A percentile compares a stretch with the other conserved stretches of the same genome.
phyloP scores from a whole-genome alignment of 78 protist species.

The Dictyostelium firmibasis region DNA sequence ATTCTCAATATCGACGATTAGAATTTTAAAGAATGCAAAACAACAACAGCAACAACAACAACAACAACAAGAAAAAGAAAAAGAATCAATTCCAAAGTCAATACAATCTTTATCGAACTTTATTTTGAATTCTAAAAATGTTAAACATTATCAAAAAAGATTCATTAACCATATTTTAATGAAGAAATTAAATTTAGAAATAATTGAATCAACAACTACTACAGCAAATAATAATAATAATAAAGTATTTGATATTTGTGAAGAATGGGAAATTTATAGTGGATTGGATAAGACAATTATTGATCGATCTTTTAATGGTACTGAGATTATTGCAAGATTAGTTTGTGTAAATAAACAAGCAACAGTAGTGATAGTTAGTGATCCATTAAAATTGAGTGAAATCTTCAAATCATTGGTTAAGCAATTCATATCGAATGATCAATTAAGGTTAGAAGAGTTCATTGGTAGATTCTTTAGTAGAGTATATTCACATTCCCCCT shows the following conservation, averaged over 20 bases:
- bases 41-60: conserved; percentile 1
- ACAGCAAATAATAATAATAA: neutral
- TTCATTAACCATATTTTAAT: neutral
- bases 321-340: neutral
- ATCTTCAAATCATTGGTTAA: neutral
- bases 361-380: neutral
- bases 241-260: neutral
- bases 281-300: neutral
- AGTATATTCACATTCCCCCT: neutral
- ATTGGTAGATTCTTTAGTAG: conserved; percentile 22
- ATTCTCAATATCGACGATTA: neutral
- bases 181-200: neutral
- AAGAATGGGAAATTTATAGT: neutral
- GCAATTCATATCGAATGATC: neutral
- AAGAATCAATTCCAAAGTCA: neutral
- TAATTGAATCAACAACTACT: neutral
- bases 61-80: neutral
- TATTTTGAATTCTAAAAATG: neutral
- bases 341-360: neutral
- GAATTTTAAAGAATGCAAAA: neutral
- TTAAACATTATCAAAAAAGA: neutral
- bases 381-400: neutral
- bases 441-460: conserved; percentile 1
- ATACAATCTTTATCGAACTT: neutral
- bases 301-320: neutral